Base-by-base conservation (phyloP, 1,139 yeast species). In the Taphrina sp. region DNA sequence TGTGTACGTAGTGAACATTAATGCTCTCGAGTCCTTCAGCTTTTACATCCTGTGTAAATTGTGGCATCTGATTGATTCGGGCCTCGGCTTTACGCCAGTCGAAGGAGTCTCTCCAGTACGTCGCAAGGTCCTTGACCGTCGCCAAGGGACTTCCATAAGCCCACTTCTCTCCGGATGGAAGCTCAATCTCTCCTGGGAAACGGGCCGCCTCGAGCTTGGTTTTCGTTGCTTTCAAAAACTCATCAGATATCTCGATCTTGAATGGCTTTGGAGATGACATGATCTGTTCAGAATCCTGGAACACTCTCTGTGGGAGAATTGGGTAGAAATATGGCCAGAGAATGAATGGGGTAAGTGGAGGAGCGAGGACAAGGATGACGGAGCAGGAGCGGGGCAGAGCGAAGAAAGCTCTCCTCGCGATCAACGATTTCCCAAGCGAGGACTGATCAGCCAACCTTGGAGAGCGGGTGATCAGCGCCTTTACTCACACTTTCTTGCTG, bases 241-340 rank as follows among this genome's bases (percentile, higher is more conserved):
- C 45, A 17, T 53, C 52, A 17, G 42, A 20, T 26, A 53, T 35
- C 12, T 33, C 19, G 26, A 53, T 29, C 29, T 29, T 44, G 46
- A 44, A 53, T 16, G 57, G 52, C 34, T 79, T 42, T 16, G 51
- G 37, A 28, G 29, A 22, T 12, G 46, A 10, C 54, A 49, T 49
- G n/a, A n/a, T n/a, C n/a, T n/a, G n/a, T n/a, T n/a, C n/a, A n/a
- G n/a, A n/a, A n/a, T n/a, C n/a, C n/a, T n/a, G n/a, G n/a, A n/a
- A n/a, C n/a, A n/a, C n/a, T n/a, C n/a, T n/a, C n/a, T n/a, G n/a
- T n/a, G n/a, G n/a, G n/a, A n/a, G n/a, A n/a, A n/a, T n/a, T n/a
- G n/a, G n/a, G n/a, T n/a, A n/a, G n/a, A n/a, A n/a, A n/a, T n/a
- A n/a, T n/a, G n/a, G n/a, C n/a, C n/a, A n/a, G n/a, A n/a, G n/a